Base-by-base conservation (phyloP, 1,284 basidiomycete species). In the Cerioporus squamosus region DNA sequence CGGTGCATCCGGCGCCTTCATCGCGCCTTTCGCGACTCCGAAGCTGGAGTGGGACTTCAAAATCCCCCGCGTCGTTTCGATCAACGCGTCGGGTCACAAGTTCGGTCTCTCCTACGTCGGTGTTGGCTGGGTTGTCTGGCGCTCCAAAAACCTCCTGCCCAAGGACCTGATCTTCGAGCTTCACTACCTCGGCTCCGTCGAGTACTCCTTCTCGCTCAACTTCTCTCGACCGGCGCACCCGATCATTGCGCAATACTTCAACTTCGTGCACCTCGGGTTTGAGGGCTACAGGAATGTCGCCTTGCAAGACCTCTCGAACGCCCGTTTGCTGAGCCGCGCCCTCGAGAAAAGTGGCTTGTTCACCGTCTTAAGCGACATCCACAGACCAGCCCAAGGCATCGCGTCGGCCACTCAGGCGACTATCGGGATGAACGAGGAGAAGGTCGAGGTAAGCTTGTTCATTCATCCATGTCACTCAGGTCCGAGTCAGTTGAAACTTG, bases 121-220 rank as follows among this genome's bases (percentile, higher is more conserved):
- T 55, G 88, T 95, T 23, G 95, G 94, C 36, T 95, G 92, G 91
- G 83, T 95, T 43, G 75, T 96, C 63, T 96, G 91, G 91, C 81
- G 92, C 53, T 84, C 88, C 67, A 86, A 89, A 73, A 76, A 83
- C 46, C 83, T 83, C 71, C 83, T 95, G 15, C 93, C 93, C 2
- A 93, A 94, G 71, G 93, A 95, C 61, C 85, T 96, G 61, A 91
- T 97, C 64, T 98, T 98, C 70, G 95, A 98, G 75, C 83, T 98
- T 20, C 94, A 96, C 73, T 95, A 93, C 66, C 75, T 82, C 48
- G 80, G 79, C 15, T 77, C 75, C 0, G 79, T 83, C 55, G 84
- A 87, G 66, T 85, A 85, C 69, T 81, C 89, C 0, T 98, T 96
- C 80, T 96, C 94, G 23, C 83, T 98, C 70, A 98, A 98, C 80